phyloP scores from a whole-genome alignment of 345 rosid species.

The Acer negundo region DNA sequence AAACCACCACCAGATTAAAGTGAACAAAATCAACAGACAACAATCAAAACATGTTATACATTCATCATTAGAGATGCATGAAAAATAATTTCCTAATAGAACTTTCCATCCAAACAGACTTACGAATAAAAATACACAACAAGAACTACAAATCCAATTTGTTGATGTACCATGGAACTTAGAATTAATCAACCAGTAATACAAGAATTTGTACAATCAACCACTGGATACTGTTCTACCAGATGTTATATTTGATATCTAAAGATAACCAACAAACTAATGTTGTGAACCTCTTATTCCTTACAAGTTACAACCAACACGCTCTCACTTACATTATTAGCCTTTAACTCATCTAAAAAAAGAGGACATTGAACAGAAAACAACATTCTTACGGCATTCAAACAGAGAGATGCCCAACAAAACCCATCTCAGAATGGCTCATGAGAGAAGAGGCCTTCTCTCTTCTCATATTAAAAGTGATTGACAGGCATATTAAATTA shows the following conservation, averaged over 20 bases:
- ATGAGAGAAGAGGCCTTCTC: neutral
- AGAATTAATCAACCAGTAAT: too few relatives aligned
- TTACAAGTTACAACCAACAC: neutral
- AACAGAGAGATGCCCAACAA: conserved; percentile 6
- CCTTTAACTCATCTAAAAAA: neutral
- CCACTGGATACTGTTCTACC: neutral
- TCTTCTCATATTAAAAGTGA: neutral
- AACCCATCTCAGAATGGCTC: neutral
- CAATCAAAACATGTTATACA: too few relatives aligned
- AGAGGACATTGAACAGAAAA: neutral
- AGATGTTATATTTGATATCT: neutral
- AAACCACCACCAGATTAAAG: too few relatives aligned
- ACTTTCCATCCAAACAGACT: too few relatives aligned
- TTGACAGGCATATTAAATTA: neutral
- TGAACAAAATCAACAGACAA: too few relatives aligned
- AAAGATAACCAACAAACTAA: neutral
- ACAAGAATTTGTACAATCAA: neutral
- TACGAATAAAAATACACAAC: too few relatives aligned
- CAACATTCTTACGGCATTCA: conserved; percentile 3
- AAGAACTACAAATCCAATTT: too few relatives aligned
- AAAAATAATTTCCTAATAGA: too few relatives aligned
- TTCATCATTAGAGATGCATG: too few relatives aligned
- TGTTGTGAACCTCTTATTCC: neutral
- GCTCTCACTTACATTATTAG: neutral
- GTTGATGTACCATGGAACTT: too few relatives aligned